Base-by-base conservation (phyloP, 1,139 yeast species). In the Taphrina wiesneri region DNA sequence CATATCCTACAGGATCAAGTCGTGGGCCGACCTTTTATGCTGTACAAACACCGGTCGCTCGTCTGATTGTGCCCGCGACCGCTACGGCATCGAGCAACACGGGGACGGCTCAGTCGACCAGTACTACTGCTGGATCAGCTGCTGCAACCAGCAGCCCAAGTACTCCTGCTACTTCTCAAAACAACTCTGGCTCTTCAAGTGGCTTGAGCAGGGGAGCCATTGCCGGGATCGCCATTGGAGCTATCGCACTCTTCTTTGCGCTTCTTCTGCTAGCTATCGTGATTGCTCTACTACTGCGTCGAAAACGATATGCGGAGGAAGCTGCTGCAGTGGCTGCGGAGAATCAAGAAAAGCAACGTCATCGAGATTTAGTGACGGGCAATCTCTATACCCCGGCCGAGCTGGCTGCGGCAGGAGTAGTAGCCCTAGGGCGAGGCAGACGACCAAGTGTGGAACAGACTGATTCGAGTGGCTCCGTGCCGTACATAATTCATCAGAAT, bases 21-120 rank as follows among this genome's bases (percentile, higher is more conserved):
- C 26, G 46, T 15, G 64, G 64, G 9, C 64, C 64, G 15, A 60
- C 64, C 4, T 60, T 60, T 57, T 59, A 59, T 49, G 63, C 63
- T 9, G 63, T 59, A 15, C 63, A 59, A 47, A 59, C 63, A 13
- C 63, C 63, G 9, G 45, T 23, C 4, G 45, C 36, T 19, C 30
- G 36, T 7, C 59, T 54, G 21, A 34, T 15, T 17, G 56, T 49
- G 17, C 49, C 54, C 25, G 63, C 56, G 11, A 49, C 32, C 17
- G 34, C 46, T 1, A n/a, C 47, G 0, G 36, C 39, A 4, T 17
- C 60, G 13, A 23, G 32, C 11, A n/a, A 23, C 13, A 26, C 17
- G 32, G 26, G 17, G 9, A 28, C 23, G 4, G 25, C 61, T 26
- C 41, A 34, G 9, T 21, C 49, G 23, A 47, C 46, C 25, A n/a